These are phyloP conservation scores for Acanthamoeba royreba DNA, from an alignment of 208 protist genomes.

Conservation along the genomic window DNA sequence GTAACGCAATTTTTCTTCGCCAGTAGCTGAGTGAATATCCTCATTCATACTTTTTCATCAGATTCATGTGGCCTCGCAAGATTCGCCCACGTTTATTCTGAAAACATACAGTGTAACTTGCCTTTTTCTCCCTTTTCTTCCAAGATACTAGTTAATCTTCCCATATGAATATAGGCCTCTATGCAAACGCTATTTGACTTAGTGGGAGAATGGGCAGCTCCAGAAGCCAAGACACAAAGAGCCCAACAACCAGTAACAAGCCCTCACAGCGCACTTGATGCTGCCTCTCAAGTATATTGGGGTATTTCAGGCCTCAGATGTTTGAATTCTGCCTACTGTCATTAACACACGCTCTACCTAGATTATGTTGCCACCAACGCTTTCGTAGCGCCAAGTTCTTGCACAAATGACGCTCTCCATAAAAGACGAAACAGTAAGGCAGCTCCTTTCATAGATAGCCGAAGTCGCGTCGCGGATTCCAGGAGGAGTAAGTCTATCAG, in stretches of 20 bases:
- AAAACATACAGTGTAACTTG: no score
- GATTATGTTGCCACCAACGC: not conserved
- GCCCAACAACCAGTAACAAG: not conserved
- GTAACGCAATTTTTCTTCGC: not conserved
- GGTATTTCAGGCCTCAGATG: not conserved
- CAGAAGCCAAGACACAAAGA: not conserved
- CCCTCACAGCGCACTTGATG: not conserved
- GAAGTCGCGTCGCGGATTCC: no score
- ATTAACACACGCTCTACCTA: not conserved
- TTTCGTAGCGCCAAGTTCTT: not conserved
- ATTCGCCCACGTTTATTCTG: no score
- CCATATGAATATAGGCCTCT: not conserved
- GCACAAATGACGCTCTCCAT: not conserved
- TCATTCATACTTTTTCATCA: no score
- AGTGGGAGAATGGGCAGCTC: not conserved
- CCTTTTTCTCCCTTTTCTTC: no score
- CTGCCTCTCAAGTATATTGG: not conserved
- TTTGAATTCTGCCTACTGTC: not conserved
- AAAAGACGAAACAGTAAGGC: no score
- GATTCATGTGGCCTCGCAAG: no score
- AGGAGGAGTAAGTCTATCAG: no score
- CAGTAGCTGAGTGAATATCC: no score
- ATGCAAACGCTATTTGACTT: conserved; percentile 41
- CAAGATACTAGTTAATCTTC: not conserved
- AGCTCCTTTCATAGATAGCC: no score